A percentile compares a stretch with the other conserved stretches of the same genome.
Evolutionary conservation across 2,329 filamentous ascomycete genomes (phyloP).

Genomic region (Aureobasidium musti): DNA sequence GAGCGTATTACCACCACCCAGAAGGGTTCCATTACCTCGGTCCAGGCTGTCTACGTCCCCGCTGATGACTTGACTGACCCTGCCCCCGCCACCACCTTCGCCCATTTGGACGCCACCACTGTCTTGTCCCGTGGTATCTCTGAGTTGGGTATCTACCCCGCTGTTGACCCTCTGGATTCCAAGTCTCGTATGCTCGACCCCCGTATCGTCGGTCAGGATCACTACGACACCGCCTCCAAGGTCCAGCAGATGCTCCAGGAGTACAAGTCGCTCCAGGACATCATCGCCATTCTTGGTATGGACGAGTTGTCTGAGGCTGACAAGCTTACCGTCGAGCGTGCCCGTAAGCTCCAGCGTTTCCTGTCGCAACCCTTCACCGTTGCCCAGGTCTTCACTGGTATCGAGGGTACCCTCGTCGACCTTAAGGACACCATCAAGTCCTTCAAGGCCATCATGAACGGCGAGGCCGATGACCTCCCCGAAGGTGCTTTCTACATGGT

Average conservation of each 20-base stretch:
- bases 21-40: constrained; percentile 99
- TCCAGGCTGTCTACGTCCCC: constrained; percentile 99
- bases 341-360: constrained; percentile 99
- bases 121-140: constrained; percentile 99
- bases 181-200: constrained; percentile 99
- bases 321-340: constrained; percentile 99
- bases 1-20: constrained; percentile 99
- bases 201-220: constrained; percentile 96
- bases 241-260: constrained; percentile 99
- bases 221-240: constrained; percentile 91
- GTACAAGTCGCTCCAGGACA: constrained; percentile 99
- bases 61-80: constrained; percentile 99
- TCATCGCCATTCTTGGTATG: constrained; percentile 99
- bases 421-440: constrained; percentile 97
- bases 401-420: constrained; percentile 95
- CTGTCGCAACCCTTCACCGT: constrained; percentile 98
- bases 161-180: constrained; percentile 98
- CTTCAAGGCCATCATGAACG: constrained; percentile 95
- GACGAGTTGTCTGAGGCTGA: constrained; percentile 98
- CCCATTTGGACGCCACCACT: constrained; percentile 99
- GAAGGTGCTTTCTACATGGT: constrained; percentile 73
- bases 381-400: constrained; percentile 82
- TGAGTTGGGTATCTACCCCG: constrained; percentile 99
- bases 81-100: constrained; percentile 98
- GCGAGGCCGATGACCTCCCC: constrained; percentile 93